phyloP scores from a whole-genome alignment of 768 basidiomycete genomes.

The Jaapia argillacea region DNA sequence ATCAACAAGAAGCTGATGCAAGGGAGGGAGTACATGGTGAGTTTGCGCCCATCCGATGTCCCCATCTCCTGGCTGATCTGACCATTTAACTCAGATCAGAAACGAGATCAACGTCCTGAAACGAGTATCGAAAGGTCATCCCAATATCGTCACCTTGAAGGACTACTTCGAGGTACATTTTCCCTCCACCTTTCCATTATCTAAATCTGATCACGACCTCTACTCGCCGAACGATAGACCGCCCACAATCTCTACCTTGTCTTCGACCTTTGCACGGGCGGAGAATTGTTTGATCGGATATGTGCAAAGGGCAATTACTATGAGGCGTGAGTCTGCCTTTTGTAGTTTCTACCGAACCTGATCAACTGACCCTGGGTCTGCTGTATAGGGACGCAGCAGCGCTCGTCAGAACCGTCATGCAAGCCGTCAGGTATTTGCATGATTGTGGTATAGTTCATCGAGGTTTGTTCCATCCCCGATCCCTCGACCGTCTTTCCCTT shows the following conservation, averaged over 20 bases:
- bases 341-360: constrained; percentile 10
- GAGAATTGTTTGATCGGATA: constrained; percentile 98
- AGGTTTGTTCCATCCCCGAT: constrained; percentile 28
- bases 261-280: constrained; percentile 95
- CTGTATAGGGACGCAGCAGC: constrained; percentile 83
- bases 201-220: not conserved
- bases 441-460: constrained; percentile 89
- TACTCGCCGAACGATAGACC: constrained; percentile 36
- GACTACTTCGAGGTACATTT: constrained; percentile 86
- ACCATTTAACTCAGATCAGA: constrained; percentile 50
- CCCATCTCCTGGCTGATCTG: constrained; percentile 3
- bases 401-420: constrained; percentile 79
- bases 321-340: constrained; percentile 73
- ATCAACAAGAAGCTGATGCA: constrained; percentile 99
- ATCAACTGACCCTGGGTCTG: constrained; percentile 15
- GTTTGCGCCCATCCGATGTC: constrained; percentile 14
- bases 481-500: not conserved
- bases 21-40: constrained; percentile 94
- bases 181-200: not conserved
- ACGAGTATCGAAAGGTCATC: constrained; percentile 81
- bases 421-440: constrained; percentile 88
- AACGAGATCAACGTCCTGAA: constrained; percentile 97
- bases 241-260: constrained; percentile 89
- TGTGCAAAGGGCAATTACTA: constrained; percentile 96
- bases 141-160: constrained; percentile 86